phyloP scores from a whole-genome alignment of 306 rosid genomes.

The Begonia peltatifolia region DNA sequence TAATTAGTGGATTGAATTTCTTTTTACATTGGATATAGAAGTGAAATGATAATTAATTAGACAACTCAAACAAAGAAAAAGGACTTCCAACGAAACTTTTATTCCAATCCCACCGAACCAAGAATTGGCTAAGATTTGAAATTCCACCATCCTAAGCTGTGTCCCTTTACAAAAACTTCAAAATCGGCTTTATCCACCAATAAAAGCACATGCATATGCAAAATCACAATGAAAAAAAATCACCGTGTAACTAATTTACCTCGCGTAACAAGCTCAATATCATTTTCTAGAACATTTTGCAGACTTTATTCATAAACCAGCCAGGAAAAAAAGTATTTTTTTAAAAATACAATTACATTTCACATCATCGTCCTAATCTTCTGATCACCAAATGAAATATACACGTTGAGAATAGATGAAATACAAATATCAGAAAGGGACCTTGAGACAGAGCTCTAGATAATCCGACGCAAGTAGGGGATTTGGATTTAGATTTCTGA shows the following conservation, averaged over 20 bases:
- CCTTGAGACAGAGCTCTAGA: slow-evolving; percentile 51
- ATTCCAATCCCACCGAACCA: no score
- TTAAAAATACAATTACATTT: neutral
- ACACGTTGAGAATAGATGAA: neutral
- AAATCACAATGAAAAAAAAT: no score
- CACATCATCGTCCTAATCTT: neutral
- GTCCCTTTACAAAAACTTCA: no score
- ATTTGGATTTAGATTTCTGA: slow-evolving; percentile 50
- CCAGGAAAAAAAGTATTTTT: neutral
- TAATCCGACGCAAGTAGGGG: slow-evolving; percentile 59
- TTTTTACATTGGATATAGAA: no score
- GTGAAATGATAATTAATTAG: no score
- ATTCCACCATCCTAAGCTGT: no score
- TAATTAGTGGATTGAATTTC: no score
- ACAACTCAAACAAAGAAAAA: no score
- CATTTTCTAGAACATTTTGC: neutral
- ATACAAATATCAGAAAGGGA: neutral
- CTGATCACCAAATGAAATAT: neutral
- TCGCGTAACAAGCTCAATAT: neutral
- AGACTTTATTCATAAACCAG: neutral
- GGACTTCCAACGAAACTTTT: no score
- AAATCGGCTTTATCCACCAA: no score
- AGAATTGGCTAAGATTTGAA: no score
- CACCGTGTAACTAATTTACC: neutral
- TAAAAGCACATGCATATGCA: no score